phyloP scores from a whole-genome alignment of 1,284 basidiomycete species.

The Heterobasidion irregulare region DNA sequence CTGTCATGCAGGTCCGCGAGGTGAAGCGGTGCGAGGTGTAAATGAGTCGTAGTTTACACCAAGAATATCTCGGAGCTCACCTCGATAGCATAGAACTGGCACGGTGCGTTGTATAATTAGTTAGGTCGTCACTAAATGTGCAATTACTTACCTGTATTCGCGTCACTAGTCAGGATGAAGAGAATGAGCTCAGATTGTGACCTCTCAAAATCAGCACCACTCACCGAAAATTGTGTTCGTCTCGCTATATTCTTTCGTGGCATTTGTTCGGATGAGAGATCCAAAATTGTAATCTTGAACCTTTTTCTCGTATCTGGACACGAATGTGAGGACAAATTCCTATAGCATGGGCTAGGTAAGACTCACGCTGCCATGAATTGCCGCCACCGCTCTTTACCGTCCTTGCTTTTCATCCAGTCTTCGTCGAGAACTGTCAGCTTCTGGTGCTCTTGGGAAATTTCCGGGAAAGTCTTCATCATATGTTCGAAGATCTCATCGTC shows the following conservation, averaged over 20 bases:
- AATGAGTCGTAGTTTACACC: neutral
- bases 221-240: slow-evolving; percentile 92
- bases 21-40: neutral
- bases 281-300: slow-evolving; percentile 97
- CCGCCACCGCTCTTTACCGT: slow-evolving; percentile 92
- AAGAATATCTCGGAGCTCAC: slow-evolving; percentile 26
- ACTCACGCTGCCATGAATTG: slow-evolving; percentile 81
- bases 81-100: slow-evolving; percentile 87
- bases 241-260: slow-evolving; percentile 82
- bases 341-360: slow-evolving; percentile 3
- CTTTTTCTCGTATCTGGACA: slow-evolving; percentile 71
- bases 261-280: slow-evolving; percentile 83
- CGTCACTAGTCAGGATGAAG: slow-evolving; percentile 37
- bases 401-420: slow-evolving; percentile 88
- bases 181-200: neutral
- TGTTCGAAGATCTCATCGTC: slow-evolving; percentile 91
- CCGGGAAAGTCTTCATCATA: slow-evolving; percentile 76
- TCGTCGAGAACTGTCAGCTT: slow-evolving; percentile 79
- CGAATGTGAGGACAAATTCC: neutral
- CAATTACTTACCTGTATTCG: slow-evolving; percentile 56
- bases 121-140: neutral
- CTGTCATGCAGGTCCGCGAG: slow-evolving; percentile 24
- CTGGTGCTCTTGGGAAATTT: slow-evolving; percentile 59
- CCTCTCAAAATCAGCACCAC: slow-evolving; percentile 12
- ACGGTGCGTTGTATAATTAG: neutral